These are phyloP conservation scores for Saccharomycopsis sp. DNA, from an alignment of 805 yeast species.

Conservation along the genomic window DNA sequence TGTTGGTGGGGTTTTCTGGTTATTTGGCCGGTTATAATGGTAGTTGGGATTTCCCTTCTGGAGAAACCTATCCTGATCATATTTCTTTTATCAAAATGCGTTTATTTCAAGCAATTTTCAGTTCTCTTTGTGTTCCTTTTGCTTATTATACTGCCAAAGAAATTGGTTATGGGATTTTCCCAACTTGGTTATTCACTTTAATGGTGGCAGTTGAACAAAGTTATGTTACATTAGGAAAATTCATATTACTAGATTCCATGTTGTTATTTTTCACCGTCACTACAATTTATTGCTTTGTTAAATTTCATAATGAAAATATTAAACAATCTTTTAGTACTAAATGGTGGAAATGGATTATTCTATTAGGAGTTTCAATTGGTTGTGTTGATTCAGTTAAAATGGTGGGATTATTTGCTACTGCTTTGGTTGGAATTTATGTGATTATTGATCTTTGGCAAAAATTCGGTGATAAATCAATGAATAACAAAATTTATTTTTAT, in stretches of 20 bases:
- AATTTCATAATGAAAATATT: conserved; percentile 51
- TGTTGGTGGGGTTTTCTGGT: conserved; percentile 82
- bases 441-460: conserved; percentile 76
- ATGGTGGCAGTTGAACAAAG: conserved; percentile 77
- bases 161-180: conserved; percentile 57
- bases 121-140: conserved; percentile 75
- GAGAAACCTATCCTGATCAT: conserved; percentile 60
- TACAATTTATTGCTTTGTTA: conserved; percentile 62
- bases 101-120: conserved; percentile 72
- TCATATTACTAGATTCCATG: conserved; percentile 86
- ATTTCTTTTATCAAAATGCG: conserved; percentile 80
- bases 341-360: conserved; percentile 89
- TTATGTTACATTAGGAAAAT: conserved; percentile 74
- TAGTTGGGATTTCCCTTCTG: conserved; percentile 78
- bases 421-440: conserved; percentile 85
- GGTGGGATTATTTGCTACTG: conserved; percentile 89
- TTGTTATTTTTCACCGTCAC: conserved; percentile 77
- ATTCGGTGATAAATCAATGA: conserved; percentile 54
- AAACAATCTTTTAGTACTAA: conserved; percentile 43
- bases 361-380: conserved; percentile 80
- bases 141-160: conserved; percentile 73
- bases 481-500: conserved; percentile 36
- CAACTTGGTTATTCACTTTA: conserved; percentile 68
- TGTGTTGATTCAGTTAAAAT: conserved; percentile 87
- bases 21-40: conserved; percentile 86